A percentile compares a stretch with the other conserved stretches of the same genome.
phyloP scores from a whole-genome alignment of 345 rosid genomes.

The Populus tremula region DNA sequence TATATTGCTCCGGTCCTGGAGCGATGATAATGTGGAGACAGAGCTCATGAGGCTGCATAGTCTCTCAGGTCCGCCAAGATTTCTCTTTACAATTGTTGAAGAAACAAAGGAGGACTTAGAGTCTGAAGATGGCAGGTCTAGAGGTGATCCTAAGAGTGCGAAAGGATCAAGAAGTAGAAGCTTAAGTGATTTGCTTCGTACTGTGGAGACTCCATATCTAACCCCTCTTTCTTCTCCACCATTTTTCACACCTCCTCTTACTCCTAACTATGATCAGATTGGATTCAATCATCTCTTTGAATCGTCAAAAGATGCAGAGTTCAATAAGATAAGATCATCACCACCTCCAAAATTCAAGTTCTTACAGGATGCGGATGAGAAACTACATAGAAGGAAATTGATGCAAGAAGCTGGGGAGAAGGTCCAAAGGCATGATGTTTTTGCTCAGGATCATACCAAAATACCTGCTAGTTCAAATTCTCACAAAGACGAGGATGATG shows the following conservation, averaged over 20 bases:
- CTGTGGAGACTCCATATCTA: constrained; percentile 77
- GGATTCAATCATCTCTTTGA: constrained; percentile 58
- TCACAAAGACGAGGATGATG: constrained; percentile 48
- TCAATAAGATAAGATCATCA: constrained; percentile 62
- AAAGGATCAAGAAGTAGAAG: constrained; percentile 52
- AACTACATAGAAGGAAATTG: constrained; percentile 42
- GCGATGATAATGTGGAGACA: constrained; percentile 41
- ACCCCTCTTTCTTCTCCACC: constrained; percentile 94
- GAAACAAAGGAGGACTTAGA: constrained; percentile 92
- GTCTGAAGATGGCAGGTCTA: constrained; percentile 66
- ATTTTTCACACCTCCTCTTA: constrained; percentile 81
- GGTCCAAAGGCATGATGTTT: constrained; percentile 12
- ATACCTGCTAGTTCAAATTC: constrained; percentile 23
- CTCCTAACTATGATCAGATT: constrained; percentile 49
- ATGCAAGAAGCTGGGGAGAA: constrained; percentile 39
- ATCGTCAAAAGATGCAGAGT: constrained; percentile 70
- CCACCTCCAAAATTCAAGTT: constrained; percentile 92
- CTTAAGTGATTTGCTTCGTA: constrained; percentile 62
- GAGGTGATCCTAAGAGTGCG: constrained; percentile 35
- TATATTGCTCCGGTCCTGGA: constrained; percentile 39
- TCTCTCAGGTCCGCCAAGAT: constrained; percentile 59
- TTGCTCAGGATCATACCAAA: constrained; percentile 16
- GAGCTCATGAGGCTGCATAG: constrained; percentile 55
- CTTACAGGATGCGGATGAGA: constrained; percentile 93
- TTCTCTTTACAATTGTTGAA: constrained; percentile 79